These are phyloP conservation scores for Aspergillus brunneoviolaceus DNA, from an alignment of 2,329 filamentous ascomycete genomes.

Conservation along the genomic window DNA sequence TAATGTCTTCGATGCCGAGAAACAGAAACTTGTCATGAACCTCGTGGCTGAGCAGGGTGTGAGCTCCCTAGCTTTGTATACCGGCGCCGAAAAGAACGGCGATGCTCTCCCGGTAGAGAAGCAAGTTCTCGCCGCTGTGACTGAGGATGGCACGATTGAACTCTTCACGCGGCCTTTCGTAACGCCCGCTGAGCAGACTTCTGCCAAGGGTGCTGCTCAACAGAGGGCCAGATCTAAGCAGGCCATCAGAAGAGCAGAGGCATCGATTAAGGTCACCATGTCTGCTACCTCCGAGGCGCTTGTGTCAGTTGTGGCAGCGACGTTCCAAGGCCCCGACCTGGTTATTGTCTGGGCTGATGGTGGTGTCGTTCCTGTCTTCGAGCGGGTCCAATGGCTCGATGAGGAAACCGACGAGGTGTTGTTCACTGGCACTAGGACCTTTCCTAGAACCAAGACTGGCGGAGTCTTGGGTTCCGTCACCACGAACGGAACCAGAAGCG, in stretches of 20 bases:
- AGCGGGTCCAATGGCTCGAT: slow-evolving; percentile 49
- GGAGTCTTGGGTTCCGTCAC: slow-evolving; percentile 48
- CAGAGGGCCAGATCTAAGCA: slow-evolving; percentile 48
- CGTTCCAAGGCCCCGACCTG: slow-evolving; percentile 48
- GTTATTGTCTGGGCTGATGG: slow-evolving; percentile 51
- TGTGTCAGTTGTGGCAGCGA: slow-evolving; percentile 46
- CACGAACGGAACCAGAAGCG: slow-evolving; percentile 54
- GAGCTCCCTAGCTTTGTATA: slow-evolving; percentile 37
- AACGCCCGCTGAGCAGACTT: slow-evolving; percentile 29
- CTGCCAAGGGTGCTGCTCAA: slow-evolving; percentile 34
- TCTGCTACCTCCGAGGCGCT: slow-evolving; percentile 41
- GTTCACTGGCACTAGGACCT: slow-evolving; percentile 46
- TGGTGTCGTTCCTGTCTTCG: slow-evolving; percentile 51
- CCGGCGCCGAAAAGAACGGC: slow-evolving; percentile 21
- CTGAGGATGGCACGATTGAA: slow-evolving; percentile 50
- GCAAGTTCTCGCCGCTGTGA: slow-evolving; percentile 48
- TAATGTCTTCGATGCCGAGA: slow-evolving; percentile 49
- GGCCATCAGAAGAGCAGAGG: slow-evolving; percentile 46
- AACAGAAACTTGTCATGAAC: slow-evolving; percentile 46
- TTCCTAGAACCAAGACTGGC: slow-evolving; percentile 45
- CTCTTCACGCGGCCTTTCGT: slow-evolving; percentile 51
- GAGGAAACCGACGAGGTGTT: slow-evolving; percentile 45
- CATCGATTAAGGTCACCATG: slow-evolving; percentile 45
- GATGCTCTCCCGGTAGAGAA: slow-evolving; percentile 30
- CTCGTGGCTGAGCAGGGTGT: slow-evolving; percentile 52